phyloP scores from a whole-genome alignment of 352 stramenopile genomes.

The Phytophthora agathidicida region DNA sequence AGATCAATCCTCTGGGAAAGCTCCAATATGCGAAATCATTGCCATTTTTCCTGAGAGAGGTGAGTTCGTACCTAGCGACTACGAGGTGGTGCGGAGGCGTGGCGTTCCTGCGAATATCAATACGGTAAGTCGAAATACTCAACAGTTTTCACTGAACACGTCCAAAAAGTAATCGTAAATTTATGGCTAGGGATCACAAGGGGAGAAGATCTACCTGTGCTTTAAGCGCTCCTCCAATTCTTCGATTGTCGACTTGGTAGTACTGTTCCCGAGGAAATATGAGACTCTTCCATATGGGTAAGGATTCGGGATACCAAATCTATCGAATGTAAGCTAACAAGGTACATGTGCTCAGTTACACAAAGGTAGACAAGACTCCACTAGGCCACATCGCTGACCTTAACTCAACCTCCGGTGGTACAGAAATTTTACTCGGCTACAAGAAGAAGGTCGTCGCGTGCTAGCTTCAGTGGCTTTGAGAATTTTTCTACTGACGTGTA shows the following conservation, averaged over 20 bases:
- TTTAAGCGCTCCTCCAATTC: conserved; percentile 71
- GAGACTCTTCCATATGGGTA: conserved; percentile 85
- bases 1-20: conserved; percentile 49
- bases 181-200: conserved; percentile 66
- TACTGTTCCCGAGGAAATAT: conserved; percentile 85
- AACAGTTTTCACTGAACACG: background rate
- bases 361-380: conserved; percentile 78
- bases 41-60: conserved; percentile 77
- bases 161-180: background rate
- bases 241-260: conserved; percentile 66
- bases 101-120: conserved; percentile 77
- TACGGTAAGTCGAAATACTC: conserved; percentile 39
- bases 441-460: conserved; percentile 65
- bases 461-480: background rate
- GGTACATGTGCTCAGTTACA: conserved; percentile 45
- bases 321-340: conserved; percentile 12
- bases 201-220: conserved; percentile 83
- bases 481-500: background rate
- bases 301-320: background rate
- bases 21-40: conserved; percentile 81
- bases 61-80: conserved; percentile 79
- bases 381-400: conserved; percentile 74
- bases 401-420: conserved; percentile 73
- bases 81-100: conserved; percentile 71
- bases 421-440: conserved; percentile 82